Conservation (phyloP, 2,329 filamentous ascomycete species). For the Eutypa lata region DNA sequence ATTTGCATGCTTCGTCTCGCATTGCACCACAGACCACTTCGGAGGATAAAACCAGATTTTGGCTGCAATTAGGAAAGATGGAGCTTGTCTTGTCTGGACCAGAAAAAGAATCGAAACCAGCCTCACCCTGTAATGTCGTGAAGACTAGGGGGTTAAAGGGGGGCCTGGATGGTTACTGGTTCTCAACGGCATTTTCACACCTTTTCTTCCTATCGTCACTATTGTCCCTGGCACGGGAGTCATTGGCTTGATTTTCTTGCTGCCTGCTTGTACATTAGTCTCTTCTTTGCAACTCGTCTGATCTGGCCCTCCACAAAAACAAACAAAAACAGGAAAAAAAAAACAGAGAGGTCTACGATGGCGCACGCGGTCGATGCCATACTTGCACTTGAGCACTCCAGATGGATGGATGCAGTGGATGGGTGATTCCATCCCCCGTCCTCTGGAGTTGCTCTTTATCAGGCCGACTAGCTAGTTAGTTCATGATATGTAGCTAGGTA, state of each 20-base stretch:
- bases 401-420: background rate
- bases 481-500: slow-evolving; percentile 6
- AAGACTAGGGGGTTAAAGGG: slow-evolving; percentile 3
- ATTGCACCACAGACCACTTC: slow-evolving; percentile 9
- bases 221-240: slow-evolving; percentile 16
- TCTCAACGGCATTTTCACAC: slow-evolving; percentile 6
- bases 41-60: slow-evolving; percentile 15
- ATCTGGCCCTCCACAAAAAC: slow-evolving; percentile 6
- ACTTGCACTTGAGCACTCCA: background rate
- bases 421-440: slow-evolving; percentile 13
- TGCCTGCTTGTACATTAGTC: slow-evolving; percentile 22
- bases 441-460: slow-evolving; percentile 4
- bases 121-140: background rate
- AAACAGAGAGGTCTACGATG: background rate
- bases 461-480: slow-evolving; percentile 6
- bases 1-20: slow-evolving; percentile 4
- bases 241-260: slow-evolving; percentile 22
- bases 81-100: slow-evolving; percentile 10
- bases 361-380: slow-evolving; percentile 1
- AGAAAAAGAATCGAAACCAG: background rate
- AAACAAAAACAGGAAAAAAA: too few species aligned
- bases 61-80: slow-evolving; percentile 13
- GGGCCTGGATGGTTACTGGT: slow-evolving; percentile 6
- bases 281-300: slow-evolving; percentile 9
- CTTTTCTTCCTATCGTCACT: slow-evolving; percentile 12